A percentile compares a stretch with the other conserved stretches of the same genome.
These are phyloP conservation scores for Cryptosporidium baileyi DNA, from an alignment of 169 alveolate species.

Conservation along the genomic window DNA sequence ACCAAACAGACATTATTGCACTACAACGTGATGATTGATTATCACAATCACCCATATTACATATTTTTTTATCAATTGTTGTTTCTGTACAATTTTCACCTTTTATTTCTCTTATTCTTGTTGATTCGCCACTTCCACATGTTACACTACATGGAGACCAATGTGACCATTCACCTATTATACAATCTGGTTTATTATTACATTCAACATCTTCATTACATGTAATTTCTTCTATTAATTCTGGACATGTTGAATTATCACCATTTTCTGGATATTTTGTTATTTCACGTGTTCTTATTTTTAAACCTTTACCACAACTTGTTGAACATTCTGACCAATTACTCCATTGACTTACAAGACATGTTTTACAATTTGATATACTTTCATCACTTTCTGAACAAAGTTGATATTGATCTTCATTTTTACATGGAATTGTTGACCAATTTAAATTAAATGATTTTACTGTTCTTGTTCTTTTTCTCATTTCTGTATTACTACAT, in stretches of 20 bases:
- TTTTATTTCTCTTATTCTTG: slow-evolving; percentile 48
- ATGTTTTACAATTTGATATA: slow-evolving; percentile 1
- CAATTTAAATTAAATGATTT: background rate
- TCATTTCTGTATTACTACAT: slow-evolving; percentile 40
- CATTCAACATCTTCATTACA: slow-evolving; percentile 57
- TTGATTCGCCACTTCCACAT: slow-evolving; percentile 72
- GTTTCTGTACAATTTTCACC: slow-evolving; percentile 3
- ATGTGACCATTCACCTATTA: slow-evolving; percentile 71
- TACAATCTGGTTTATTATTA: slow-evolving; percentile 6
- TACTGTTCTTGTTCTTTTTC: slow-evolving; percentile 16
- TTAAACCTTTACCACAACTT: slow-evolving; percentile 73
- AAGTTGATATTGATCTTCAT: slow-evolving; percentile 12
- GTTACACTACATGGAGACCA: slow-evolving; percentile 74
- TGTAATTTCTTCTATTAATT: slow-evolving; percentile 66
- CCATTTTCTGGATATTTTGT: slow-evolving; percentile 72
- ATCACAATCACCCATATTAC: background rate
- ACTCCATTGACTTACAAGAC: slow-evolving; percentile 32
- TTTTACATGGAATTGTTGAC: slow-evolving; percentile 15
- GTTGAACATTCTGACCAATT: slow-evolving; percentile 73
- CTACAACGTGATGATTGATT: background rate
- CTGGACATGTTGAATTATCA: slow-evolving; percentile 69
- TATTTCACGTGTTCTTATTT: slow-evolving; percentile 63
- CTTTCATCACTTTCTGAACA: slow-evolving; percentile 28
- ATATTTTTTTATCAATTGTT: background rate
- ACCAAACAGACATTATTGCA: slow-evolving; percentile 42